phyloP scores from a whole-genome alignment of 2,329 filamentous ascomycete species.

The Elsinoe perseae region DNA sequence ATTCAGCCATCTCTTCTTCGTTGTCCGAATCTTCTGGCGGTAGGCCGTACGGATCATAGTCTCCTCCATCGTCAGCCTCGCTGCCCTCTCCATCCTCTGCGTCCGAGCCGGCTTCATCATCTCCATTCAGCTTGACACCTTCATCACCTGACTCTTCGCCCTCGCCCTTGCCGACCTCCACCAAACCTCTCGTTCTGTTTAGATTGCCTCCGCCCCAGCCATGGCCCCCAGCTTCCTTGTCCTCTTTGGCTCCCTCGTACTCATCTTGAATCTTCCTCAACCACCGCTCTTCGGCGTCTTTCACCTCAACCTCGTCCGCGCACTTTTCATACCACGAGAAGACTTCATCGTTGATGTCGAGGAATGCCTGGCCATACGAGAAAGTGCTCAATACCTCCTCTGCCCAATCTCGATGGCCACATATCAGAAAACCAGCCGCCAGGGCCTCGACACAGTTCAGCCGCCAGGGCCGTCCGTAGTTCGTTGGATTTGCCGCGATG shows the following conservation, averaged over 20 bases:
- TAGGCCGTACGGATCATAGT: constrained; percentile 63
- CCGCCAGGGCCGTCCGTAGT: constrained; percentile 92
- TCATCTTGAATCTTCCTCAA: constrained; percentile 82
- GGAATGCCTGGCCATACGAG: constrained; percentile 77
- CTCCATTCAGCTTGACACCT: constrained; percentile 32
- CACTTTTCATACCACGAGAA: constrained; percentile 81
- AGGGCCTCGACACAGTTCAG: constrained; percentile 94
- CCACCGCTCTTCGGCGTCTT: constrained; percentile 80
- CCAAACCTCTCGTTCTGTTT: constrained; percentile 55
- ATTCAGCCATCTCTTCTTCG: constrained; percentile 86
- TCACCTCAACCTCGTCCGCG: constrained; percentile 70
- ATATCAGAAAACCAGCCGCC: constrained; percentile 87
- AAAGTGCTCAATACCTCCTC: constrained; percentile 75
- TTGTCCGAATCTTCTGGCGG: constrained; percentile 69
- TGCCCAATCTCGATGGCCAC: constrained; percentile 86
- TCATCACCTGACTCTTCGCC: constrained; percentile 38
- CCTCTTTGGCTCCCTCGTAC: constrained; percentile 69
- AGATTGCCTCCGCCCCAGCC: constrained; percentile 88
- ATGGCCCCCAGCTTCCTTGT: constrained; percentile 57
- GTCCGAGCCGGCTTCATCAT: constrained; percentile 37
- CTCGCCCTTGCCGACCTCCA: constrained; percentile 35
- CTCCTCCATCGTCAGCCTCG: constrained; percentile 38
- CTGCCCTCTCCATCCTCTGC: constrained; percentile 35
- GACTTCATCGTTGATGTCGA: constrained; percentile 80
- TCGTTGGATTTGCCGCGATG: constrained; percentile 92